Evolutionary conservation across 2,329 filamentous ascomycete species (phyloP).

Genomic region (Colletotrichum tanaceti): DNA sequence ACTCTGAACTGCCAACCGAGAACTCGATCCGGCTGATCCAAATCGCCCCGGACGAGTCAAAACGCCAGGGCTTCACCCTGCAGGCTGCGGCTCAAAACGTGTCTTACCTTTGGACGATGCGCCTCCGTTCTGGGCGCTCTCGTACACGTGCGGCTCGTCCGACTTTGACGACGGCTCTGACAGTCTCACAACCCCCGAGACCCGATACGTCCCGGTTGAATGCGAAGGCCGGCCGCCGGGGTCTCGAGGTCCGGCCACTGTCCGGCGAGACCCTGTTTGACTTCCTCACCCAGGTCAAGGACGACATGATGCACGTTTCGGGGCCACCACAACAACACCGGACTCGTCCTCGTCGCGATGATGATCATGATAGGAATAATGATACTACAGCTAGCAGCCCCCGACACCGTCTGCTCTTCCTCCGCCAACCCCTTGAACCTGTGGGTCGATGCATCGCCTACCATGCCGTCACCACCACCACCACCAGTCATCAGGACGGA

Average conservation of each 20-base stretch:
- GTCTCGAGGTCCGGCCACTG: conserved; percentile 2
- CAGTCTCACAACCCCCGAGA: neutral
- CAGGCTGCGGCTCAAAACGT: neutral
- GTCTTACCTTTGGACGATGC: neutral
- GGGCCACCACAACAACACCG: no score
- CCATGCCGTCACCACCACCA: neutral
- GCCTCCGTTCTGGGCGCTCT: conserved; percentile 22
- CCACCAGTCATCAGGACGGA: neutral
- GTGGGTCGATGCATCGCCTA: conserved; percentile 27
- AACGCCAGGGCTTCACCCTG: conserved; percentile 1
- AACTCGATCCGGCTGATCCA: conserved; percentile 21
- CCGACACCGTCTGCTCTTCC: neutral
- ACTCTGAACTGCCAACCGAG: conserved; percentile 4
- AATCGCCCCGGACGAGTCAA: neutral
- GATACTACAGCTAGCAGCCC: neutral
- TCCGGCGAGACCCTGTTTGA: conserved; percentile 18
- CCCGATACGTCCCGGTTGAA: neutral
- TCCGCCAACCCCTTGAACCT: conserved; percentile 5
- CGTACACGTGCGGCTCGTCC: conserved; percentile 22
- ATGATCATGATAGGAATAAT: no score
- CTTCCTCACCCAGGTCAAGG: conserved; percentile 18
- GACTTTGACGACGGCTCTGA: neutral
- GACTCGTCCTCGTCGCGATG: no score
- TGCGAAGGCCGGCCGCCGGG: conserved; percentile 17
- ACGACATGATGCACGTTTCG: neutral